phyloP scores from a whole-genome alignment of 2,329 filamentous ascomycete genomes.

The Coniella lustricola region DNA sequence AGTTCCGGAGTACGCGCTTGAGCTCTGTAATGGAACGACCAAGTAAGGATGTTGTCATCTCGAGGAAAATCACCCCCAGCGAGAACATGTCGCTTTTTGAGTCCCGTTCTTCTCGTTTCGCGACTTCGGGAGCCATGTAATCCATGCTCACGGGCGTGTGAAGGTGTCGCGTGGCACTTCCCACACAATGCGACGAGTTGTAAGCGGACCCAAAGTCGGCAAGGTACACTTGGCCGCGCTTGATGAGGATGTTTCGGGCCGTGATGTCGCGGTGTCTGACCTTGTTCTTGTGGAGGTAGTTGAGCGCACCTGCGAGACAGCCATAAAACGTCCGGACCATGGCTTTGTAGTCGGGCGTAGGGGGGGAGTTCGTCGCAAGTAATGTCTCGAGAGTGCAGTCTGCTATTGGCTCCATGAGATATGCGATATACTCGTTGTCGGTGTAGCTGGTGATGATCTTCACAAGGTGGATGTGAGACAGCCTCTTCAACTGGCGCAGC shows the following conservation, averaged over 20 bases:
- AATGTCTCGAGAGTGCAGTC: conserved; percentile 11
- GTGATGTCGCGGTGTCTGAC: conserved; percentile 16
- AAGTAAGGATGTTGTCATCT: conserved; percentile 18
- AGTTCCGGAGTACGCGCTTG: background rate
- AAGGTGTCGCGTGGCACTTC: conserved; percentile 14
- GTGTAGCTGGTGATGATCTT: conserved; percentile 18
- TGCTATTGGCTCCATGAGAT: conserved; percentile 17
- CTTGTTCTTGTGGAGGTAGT: conserved; percentile 14
- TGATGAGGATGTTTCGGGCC: conserved; percentile 16
- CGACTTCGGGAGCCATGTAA: conserved; percentile 17
- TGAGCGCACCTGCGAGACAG: conserved; percentile 17
- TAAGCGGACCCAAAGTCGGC: conserved; percentile 18
- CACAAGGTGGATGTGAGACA: conserved; percentile 15
- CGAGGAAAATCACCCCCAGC: conserved; percentile 16
- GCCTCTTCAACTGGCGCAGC: conserved; percentile 6
- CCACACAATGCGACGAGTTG: conserved; percentile 9
- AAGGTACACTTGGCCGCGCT: conserved; percentile 11
- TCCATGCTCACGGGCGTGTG: conserved; percentile 14
- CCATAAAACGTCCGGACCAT: conserved; percentile 15
- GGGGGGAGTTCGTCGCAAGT: background rate
- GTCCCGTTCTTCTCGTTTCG: conserved; percentile 12
- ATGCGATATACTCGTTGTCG: conserved; percentile 17
- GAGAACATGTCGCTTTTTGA: conserved; percentile 18
- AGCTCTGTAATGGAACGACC: conserved; percentile 8
- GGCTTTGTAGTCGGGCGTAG: background rate